Percentiles rank a stretch among this genome's conserved stretches.
Evolutionary conservation across 768 basidiomycete species (phyloP).

Genomic region (Kwoniella bestiolae): DNA sequence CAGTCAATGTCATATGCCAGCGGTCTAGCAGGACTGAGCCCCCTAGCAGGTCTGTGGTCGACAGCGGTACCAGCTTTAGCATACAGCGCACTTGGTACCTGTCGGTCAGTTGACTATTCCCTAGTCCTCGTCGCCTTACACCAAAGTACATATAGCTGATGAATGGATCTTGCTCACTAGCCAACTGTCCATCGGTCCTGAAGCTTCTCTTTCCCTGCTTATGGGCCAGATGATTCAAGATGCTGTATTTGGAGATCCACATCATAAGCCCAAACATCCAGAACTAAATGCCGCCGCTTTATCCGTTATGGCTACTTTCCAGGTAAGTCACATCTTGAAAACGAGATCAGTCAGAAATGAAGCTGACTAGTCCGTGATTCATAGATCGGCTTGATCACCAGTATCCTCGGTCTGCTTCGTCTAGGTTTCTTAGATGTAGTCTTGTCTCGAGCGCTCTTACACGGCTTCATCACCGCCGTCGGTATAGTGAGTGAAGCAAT

Average conservation of each 20-base stretch:
- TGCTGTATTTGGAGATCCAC: conserved; percentile 64
- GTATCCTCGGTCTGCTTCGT: conserved; percentile 81
- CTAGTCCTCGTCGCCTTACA: not conserved
- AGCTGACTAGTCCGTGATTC: not conserved
- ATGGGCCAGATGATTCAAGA: conserved; percentile 84
- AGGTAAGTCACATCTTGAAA: conserved; percentile 63
- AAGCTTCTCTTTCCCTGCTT: conserved; percentile 83
- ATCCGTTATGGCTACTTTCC: conserved; percentile 80
- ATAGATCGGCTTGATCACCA: conserved; percentile 82
- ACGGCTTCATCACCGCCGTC: conserved; percentile 84
- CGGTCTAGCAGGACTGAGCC: conserved; percentile 80
- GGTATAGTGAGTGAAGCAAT: conserved; percentile 46
- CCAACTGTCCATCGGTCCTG: conserved; percentile 66
- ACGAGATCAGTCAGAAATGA: no score
- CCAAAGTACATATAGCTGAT: not conserved
- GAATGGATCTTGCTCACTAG: conserved; percentile 22
- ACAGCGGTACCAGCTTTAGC: conserved; percentile 84
- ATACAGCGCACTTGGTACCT: conserved; percentile 88
- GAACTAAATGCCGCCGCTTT: conserved; percentile 69
- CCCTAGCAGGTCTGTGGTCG: conserved; percentile 83
- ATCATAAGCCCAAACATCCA: conserved; percentile 58
- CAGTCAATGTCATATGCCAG: conserved; percentile 91
- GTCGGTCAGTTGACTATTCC: conserved; percentile 57
- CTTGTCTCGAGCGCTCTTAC: conserved; percentile 80
- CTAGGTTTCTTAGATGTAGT: conserved; percentile 93